Evolutionary conservation across 495 filamentous ascomycete species (phyloP).

Genomic region (Penicillium lagena): DNA sequence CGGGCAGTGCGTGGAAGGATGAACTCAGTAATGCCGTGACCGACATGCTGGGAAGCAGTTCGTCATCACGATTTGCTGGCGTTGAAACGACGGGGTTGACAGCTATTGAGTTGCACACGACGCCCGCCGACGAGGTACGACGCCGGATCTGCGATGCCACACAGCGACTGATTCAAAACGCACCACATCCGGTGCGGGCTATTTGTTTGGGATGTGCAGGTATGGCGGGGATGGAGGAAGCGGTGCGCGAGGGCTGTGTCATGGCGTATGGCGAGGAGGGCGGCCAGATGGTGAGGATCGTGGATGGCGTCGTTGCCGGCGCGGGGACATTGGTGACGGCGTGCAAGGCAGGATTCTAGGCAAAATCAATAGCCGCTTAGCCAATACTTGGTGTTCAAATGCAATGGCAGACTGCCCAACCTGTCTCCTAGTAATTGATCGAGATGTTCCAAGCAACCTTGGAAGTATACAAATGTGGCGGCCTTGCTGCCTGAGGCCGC

Average conservation of each 20-base stretch:
- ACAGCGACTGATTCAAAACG: conserved; percentile 50
- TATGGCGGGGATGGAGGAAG: conserved; percentile 83
- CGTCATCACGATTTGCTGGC: conserved; percentile 55
- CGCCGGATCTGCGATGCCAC: conserved; percentile 64
- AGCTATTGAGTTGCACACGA: conserved; percentile 73
- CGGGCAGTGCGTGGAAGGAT: conserved; percentile 74
- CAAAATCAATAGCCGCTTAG: not conserved
- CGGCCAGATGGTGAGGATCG: conserved; percentile 57
- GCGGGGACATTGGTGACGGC: conserved; percentile 55
- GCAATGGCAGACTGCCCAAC: no score
- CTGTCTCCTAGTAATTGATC: no score
- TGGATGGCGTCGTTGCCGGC: conserved; percentile 82
- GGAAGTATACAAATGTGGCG: no score
- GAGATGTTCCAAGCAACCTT: no score
- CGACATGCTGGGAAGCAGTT: conserved; percentile 33
- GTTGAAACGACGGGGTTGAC: conserved; percentile 80
- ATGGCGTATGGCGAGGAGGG: conserved; percentile 54
- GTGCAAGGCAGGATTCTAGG: conserved; percentile 34
- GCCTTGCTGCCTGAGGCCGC: conserved; percentile 25
- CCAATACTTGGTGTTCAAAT: no score
- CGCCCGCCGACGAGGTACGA: conserved; percentile 56
- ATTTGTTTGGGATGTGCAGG: conserved; percentile 79
- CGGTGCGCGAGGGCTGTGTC: conserved; percentile 63
- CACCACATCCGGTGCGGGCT: conserved; percentile 31
- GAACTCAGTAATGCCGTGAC: conserved; percentile 59